Evolutionary conservation across 2,329 filamentous ascomycete genomes (phyloP), one percentile per base, ranked within the genome.

Genomic region (Penicillium sp.): DNA sequence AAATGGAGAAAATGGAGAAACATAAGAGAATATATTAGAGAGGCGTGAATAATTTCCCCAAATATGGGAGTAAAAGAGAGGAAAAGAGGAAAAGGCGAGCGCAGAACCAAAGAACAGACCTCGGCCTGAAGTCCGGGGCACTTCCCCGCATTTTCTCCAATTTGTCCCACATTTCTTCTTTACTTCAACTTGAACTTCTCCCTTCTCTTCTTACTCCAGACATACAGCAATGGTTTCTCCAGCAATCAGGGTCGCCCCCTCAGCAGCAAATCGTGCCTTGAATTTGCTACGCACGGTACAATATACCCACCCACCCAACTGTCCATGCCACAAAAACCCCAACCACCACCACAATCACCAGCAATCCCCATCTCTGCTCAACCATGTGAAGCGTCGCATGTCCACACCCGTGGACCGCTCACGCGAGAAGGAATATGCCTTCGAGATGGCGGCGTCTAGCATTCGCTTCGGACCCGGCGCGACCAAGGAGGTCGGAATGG

Each of bases 401-500:
- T 91, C 90, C n/a, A 93, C 90, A 0, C 90, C 92, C 0, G 77
- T 88, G 29, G 87, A 91, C 66, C 76, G 81, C 9, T 82, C 83
- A 3, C 83, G 86, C 60, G 84, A 91, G 68, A 96, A 95, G 72
- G 94, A 99, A 73, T 99, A 99, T 77, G 94, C 94, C 15, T 99
- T 99, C 70, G 94, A 99, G 74, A 96, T 99, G 93, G 94, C 94
- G 0, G 91, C 94, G 1, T 96, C 90, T 1, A 90, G 88, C 29
- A 97, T 99, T 68, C 86, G 94, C 13, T 99, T 97, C 66, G 94
- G 94, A 0, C 90, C 91, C 0, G 94, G 94, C 6, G 89, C 88
- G 54, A 99, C 94, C 25, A 90, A 91, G 73, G 94, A 99, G 75
- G 91, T 99, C 21, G 94, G 94, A 61, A 97, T 97, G 94, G 94